Evolutionary conservation across 768 basidiomycete species (phyloP).

Genomic region (Paxillus ammoniavirescens): DNA sequence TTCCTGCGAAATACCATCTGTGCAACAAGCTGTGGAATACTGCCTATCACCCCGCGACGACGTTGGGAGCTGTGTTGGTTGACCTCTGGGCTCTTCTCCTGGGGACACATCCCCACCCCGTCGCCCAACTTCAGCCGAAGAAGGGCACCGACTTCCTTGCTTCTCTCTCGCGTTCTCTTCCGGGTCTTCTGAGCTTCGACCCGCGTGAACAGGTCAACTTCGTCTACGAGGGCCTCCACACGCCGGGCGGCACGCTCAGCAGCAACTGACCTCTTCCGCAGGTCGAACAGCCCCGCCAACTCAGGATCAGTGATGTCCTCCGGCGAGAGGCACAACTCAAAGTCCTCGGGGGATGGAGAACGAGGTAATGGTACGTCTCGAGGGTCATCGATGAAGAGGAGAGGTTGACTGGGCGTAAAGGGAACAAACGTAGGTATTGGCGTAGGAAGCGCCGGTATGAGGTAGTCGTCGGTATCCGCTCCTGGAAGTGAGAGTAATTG

Average conservation of each 20-base stretch:
- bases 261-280: conserved; percentile 37
- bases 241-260: conserved; percentile 33
- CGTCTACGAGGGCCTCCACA: conserved; percentile 31
- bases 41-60: conserved; percentile 25
- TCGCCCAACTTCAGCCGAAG: conserved; percentile 53
- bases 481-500: conserved; percentile 40
- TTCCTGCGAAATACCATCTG: conserved; percentile 47
- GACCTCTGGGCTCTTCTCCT: conserved; percentile 25
- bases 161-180: conserved; percentile 53
- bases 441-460: conserved; percentile 31
- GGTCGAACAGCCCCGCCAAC: conserved; percentile 37
- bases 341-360: conserved; percentile 44
- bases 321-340: conserved; percentile 34
- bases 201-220: conserved; percentile 37
- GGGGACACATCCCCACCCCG: conserved; percentile 18
- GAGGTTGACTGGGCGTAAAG: conserved; percentile 20
- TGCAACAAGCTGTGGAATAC: conserved; percentile 42
- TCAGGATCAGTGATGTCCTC: conserved; percentile 38
- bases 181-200: conserved; percentile 44
- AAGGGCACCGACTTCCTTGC: conserved; percentile 54
- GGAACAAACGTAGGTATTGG: conserved; percentile 9
- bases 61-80: conserved; percentile 17
- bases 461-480: conserved; percentile 41
- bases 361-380: conserved; percentile 38
- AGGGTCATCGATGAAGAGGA: conserved; percentile 44